phyloP scores from a whole-genome alignment of 2,329 filamentous ascomycete genomes.

The Phyllosticta paracitricarpa region DNA sequence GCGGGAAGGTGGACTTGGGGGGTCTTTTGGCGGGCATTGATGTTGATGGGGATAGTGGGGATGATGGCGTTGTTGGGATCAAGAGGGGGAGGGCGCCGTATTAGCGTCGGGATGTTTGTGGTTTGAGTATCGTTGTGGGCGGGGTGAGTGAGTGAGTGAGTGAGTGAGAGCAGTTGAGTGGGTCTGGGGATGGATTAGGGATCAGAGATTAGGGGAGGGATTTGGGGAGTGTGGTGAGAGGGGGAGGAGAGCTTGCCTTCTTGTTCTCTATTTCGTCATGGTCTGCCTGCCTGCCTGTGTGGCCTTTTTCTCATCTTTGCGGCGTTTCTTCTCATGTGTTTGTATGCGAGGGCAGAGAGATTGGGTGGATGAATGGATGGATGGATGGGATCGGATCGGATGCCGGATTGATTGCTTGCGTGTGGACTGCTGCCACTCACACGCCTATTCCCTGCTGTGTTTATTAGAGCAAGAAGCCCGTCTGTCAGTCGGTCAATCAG shows the following conservation, averaged over 20 bases:
- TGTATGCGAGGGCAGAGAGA: no score
- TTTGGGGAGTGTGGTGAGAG: background rate
- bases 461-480: no score
- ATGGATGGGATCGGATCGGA: no score
- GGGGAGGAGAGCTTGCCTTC: background rate
- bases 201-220: no score
- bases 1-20: constrained; percentile 21
- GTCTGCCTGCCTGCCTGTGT: background rate
- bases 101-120: constrained; percentile 9
- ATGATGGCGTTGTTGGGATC: constrained; percentile 11
- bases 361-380: no score
- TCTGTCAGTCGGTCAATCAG: no score
- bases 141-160: background rate
- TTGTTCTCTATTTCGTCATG: background rate
- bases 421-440: no score
- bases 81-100: constrained; percentile 21
- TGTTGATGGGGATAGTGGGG: constrained; percentile 14
- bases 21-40: constrained; percentile 26
- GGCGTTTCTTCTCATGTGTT: no score
- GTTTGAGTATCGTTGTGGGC: background rate
- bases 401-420: no score
- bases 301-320: no score
- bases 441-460: no score
- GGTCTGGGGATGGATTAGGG: background rate
- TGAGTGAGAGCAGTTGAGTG: background rate